A percentile compares a stretch with the other conserved stretches of the same genome.
These are phyloP conservation scores for Candolleomyces aberdarensis DNA, from an alignment of 768 basidiomycete genomes.

Conservation along the genomic window DNA sequence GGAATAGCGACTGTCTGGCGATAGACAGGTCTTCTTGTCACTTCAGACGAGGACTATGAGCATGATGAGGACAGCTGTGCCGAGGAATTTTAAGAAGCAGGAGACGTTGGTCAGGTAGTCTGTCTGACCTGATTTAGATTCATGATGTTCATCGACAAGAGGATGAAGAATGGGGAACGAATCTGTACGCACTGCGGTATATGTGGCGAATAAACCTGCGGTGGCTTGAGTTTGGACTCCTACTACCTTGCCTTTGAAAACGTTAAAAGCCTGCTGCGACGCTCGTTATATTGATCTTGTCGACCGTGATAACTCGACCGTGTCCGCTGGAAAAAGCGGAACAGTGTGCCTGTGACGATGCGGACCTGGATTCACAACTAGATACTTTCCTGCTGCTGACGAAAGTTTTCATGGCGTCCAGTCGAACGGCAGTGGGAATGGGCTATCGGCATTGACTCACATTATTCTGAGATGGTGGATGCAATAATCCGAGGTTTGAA, in stretches of 20 bases:
- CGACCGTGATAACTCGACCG: conserved; percentile 37
- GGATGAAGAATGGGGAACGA: background rate
- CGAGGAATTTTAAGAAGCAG: conserved; percentile 53
- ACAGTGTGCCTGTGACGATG: too few relatives aligned
- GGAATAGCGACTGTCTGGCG: conserved; percentile 35
- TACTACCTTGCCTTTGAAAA: conserved; percentile 51
- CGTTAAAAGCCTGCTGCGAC: conserved; percentile 58
- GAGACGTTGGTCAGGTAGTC: too few relatives aligned
- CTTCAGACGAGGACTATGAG: conserved; percentile 50
- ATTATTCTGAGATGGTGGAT: too few relatives aligned
- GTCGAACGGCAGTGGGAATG: too few relatives aligned
- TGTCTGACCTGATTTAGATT: conserved; percentile 20
- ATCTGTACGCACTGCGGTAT: conserved; percentile 44
- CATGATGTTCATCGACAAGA: background rate
- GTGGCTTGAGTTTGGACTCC: conserved; percentile 54
- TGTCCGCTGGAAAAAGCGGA: background rate
- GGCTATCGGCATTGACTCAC: too few relatives aligned
- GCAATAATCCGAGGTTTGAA: too few relatives aligned
- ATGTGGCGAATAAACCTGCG: conserved; percentile 57
- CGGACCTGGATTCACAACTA: too few relatives aligned
- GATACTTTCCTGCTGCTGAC: too few relatives aligned
- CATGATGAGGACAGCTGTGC: conserved; percentile 50
- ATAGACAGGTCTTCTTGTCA: conserved; percentile 50
- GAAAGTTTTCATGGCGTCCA: too few relatives aligned
- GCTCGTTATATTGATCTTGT: too few relatives aligned